Evolutionary conservation across 176 grass and related monocot species (phyloP).

Genomic region (Carex scoparia): DNA sequence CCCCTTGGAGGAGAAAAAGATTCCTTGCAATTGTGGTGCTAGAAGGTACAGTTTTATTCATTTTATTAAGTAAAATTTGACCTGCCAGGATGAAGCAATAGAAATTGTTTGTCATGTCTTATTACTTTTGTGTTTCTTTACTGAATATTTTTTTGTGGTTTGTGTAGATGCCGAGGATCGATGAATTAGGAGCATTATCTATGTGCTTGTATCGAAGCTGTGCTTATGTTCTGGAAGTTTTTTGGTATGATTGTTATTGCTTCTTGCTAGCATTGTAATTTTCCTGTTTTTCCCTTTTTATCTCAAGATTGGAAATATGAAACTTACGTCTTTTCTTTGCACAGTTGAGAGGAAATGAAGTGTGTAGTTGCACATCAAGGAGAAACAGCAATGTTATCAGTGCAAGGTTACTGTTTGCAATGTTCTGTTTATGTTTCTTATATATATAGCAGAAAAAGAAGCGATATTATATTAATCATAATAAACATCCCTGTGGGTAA

Average conservation of each 20-base stretch:
- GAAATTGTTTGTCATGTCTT: background rate
- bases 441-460: constrained; percentile 5
- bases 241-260: constrained; percentile 4
- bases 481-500: background rate
- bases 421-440: background rate
- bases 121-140: constrained; percentile 14
- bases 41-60: constrained; percentile 48
- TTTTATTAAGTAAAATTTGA: background rate
- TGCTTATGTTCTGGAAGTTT: background rate
- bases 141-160: constrained; percentile 27
- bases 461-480: background rate
- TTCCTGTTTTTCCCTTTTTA: background rate
- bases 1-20: constrained; percentile 92
- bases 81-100: background rate
- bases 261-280: background rate
- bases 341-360: constrained; percentile 4
- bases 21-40: constrained; percentile 91
- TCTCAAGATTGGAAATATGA: constrained; percentile 4
- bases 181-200: constrained; percentile 63
- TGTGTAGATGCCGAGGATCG: constrained; percentile 89
- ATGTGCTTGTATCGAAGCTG: background rate
- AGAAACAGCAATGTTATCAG: background rate
- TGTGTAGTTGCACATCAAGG: background rate
- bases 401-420: constrained; percentile 6
- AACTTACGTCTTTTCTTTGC: background rate